Percentiles rank a stretch among this genome's conserved stretches.
Evolutionary conservation across 2,329 filamentous ascomycete species (phyloP).

Genomic region (Fusarium sp.): DNA sequence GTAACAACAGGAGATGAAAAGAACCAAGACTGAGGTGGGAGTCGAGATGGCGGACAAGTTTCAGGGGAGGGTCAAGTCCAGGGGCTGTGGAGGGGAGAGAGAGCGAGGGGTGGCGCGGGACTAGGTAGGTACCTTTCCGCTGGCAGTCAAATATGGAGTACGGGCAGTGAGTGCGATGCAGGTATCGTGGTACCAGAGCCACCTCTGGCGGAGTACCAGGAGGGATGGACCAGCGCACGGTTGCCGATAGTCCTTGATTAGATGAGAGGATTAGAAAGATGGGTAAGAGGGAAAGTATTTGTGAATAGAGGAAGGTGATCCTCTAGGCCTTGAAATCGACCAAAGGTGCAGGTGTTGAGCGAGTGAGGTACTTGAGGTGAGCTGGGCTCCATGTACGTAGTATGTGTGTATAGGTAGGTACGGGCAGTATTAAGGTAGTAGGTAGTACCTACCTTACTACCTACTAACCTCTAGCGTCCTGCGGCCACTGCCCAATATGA

Average conservation of each 20-base stretch:
- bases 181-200: slow-evolving; percentile 31
- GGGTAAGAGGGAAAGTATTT: no score
- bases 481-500: slow-evolving; percentile 2
- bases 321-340: background rate
- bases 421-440: no score
- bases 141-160: slow-evolving; percentile 8
- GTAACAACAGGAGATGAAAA: slow-evolving; percentile 24
- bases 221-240: slow-evolving; percentile 18
- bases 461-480: background rate
- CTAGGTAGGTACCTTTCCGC: slow-evolving; percentile 10
- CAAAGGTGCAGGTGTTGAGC: background rate
- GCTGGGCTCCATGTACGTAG: background rate
- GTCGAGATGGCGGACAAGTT: slow-evolving; percentile 46
- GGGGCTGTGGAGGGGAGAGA: slow-evolving; percentile 42
- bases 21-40: slow-evolving; percentile 39
- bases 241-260: slow-evolving; percentile 7
- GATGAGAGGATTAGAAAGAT: slow-evolving; percentile 7
- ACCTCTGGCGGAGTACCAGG: slow-evolving; percentile 36
- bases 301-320: background rate
- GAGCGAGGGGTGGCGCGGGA: slow-evolving; percentile 40
- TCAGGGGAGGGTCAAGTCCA: slow-evolving; percentile 48
- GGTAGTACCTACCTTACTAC: background rate
- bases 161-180: slow-evolving; percentile 1
- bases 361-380: background rate
- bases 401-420: background rate